Conservation (phyloP, 176 grass and related monocot species). For the Chrysopogon serrulatus region DNA sequence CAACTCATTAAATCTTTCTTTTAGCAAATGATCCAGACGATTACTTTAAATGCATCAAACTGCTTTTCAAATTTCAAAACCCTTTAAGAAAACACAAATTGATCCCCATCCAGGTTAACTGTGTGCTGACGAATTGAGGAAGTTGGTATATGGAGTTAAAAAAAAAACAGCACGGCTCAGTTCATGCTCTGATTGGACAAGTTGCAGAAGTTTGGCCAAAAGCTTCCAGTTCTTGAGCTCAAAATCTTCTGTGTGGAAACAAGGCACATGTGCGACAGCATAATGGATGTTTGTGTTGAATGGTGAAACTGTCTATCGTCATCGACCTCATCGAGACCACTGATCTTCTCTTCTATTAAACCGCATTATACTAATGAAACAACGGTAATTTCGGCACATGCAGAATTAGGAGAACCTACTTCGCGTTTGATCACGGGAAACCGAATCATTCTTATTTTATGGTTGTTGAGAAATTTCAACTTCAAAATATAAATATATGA, state of each 20-base stretch:
- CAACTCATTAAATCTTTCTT: not conserved
- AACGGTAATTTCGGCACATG: not conserved
- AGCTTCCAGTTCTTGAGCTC: not conserved
- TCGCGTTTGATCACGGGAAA: not conserved
- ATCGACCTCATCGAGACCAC: not conserved
- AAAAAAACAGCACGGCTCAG: not conserved
- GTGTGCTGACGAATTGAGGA: not conserved
- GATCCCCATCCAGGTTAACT: not conserved
- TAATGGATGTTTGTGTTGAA: not conserved
- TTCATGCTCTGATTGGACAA: not conserved
- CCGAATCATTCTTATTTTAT: not conserved
- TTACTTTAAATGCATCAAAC: not conserved
- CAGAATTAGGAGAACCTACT: not conserved
- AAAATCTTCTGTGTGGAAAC: slow-evolving; percentile 2
- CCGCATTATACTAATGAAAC: not conserved
- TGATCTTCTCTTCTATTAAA: not conserved
- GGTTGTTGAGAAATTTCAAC: slow-evolving; percentile 9
- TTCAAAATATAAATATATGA: not conserved
- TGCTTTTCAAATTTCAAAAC: not conserved
- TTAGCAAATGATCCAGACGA: not conserved
- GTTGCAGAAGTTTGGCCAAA: not conserved
- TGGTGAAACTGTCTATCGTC: not conserved
- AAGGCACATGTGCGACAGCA: not conserved
- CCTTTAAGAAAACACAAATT: not conserved
- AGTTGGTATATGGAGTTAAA: not conserved